Percentiles rank a stretch among this genome's conserved stretches.
Conservation (phyloP, 768 basidiomycete species). For the Kwoniella sp. region DNA sequence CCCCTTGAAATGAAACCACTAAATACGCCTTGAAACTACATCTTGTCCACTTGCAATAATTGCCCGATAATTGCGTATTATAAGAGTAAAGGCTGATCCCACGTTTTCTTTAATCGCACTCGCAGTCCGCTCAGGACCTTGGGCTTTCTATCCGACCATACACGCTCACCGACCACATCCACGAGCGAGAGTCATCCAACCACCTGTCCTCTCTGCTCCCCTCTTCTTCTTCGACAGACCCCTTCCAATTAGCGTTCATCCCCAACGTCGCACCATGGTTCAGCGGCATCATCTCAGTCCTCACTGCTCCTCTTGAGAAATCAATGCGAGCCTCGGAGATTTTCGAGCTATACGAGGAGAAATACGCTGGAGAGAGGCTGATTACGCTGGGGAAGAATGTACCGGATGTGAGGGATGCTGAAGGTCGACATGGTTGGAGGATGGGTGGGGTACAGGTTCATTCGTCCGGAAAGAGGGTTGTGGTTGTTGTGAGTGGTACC, state of each 20-base stretch:
- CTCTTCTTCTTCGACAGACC: conserved; percentile 31
- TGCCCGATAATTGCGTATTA: too few relatives aligned
- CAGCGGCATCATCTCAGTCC: conserved; percentile 87
- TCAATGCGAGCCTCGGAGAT: conserved; percentile 73
- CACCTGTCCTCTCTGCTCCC: conserved; percentile 71
- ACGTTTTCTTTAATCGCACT: too few relatives aligned
- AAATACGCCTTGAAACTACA: too few relatives aligned
- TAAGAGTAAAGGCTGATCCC: too few relatives aligned
- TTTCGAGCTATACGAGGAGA: conserved; percentile 70
- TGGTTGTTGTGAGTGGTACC: conserved; percentile 73
- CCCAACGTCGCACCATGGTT: conserved; percentile 92
- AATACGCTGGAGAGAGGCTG: conserved; percentile 74
- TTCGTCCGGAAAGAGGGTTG: conserved; percentile 81
- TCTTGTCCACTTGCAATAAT: too few relatives aligned
- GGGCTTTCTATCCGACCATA: conserved; percentile 79
- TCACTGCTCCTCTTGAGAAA: conserved; percentile 75
- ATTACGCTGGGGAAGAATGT: conserved; percentile 70
- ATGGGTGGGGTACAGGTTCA: conserved; percentile 95
- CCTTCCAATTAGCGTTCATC: conserved; percentile 73
- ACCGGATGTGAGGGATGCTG: conserved; percentile 72
- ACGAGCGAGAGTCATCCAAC: conserved; percentile 89
- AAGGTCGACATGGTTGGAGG: conserved; percentile 81
- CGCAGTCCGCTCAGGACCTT: conserved; percentile 59
- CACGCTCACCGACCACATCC: conserved; percentile 93
- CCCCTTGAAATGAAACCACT: too few relatives aligned